phyloP scores from a whole-genome alignment of 2,329 filamentous ascomycete species.

The Xylariales sp. region DNA sequence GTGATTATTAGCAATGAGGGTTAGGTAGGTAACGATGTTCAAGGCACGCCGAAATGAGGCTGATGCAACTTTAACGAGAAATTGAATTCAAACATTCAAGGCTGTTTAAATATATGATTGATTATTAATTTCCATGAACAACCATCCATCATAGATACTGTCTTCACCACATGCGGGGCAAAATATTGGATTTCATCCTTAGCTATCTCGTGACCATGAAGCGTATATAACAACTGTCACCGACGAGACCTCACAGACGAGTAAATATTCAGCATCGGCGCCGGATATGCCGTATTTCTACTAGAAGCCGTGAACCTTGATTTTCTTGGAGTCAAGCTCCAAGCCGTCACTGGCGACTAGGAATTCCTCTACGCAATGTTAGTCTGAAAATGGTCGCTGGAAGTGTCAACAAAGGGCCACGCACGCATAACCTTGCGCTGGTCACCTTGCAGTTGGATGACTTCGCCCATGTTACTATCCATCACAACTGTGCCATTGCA shows the following conservation, averaged over 20 bases:
- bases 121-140: slow-evolving; percentile 12
- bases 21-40: not conserved
- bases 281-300: slow-evolving; percentile 22
- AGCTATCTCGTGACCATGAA: slow-evolving; percentile 5
- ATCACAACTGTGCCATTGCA: slow-evolving; percentile 99
- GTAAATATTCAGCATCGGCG: not conserved
- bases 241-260: not conserved
- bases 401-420: slow-evolving; percentile 18
- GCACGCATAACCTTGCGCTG: slow-evolving; percentile 92
- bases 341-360: slow-evolving; percentile 94
- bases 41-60: not conserved
- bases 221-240: slow-evolving; percentile 1
- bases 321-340: slow-evolving; percentile 93
- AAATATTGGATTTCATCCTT: slow-evolving; percentile 4
- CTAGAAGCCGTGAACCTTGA: slow-evolving; percentile 83
- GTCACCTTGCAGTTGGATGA: slow-evolving; percentile 99
- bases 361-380: slow-evolving; percentile 74
- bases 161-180: not conserved
- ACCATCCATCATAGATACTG: slow-evolving; percentile 14
- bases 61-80: not conserved
- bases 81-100: not conserved
- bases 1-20: not conserved
- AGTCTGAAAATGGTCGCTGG: slow-evolving; percentile 1
- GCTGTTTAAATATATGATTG: not conserved
- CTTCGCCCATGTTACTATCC: slow-evolving; percentile 97